A percentile compares a stretch with the other conserved stretches of the same genome.
Conservation (phyloP, 2,329 filamentous ascomycete species). For the Blumeriella jaapii region DNA sequence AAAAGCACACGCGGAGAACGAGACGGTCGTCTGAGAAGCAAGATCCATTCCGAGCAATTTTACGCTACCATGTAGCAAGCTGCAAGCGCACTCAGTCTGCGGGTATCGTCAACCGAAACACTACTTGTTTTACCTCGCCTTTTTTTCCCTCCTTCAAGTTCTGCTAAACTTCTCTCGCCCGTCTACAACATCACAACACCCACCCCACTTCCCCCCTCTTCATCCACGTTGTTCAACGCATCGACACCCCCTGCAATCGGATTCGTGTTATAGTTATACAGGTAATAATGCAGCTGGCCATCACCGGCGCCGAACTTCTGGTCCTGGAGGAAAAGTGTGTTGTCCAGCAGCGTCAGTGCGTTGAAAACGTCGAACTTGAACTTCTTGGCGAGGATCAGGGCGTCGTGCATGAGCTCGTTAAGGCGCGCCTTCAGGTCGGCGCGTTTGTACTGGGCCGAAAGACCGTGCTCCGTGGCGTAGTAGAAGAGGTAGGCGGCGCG, state of each 20-base stretch:
- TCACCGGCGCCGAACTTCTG: conserved; percentile 94
- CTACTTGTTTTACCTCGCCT: too few species aligned
- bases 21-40: too few species aligned
- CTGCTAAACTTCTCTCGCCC: not conserved
- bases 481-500: conserved; percentile 95
- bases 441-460: conserved; percentile 43
- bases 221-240: conserved; percentile 64
- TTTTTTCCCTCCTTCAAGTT: not conserved
- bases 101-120: too few species aligned
- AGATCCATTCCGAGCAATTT: too few species aligned
- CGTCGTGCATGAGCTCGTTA: conserved; percentile 71
- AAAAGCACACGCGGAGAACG: too few species aligned
- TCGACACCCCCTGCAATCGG: conserved; percentile 81
- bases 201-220: conserved; percentile 64
- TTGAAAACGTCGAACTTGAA: conserved; percentile 89
- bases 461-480: conserved; percentile 76
- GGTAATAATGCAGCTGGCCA: conserved; percentile 89
- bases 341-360: conserved; percentile 85
- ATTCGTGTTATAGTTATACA: conserved; percentile 91
- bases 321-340: conserved; percentile 82
- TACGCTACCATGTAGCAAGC: too few species aligned
- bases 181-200: conserved; percentile 70
- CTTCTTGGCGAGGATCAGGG: conserved; percentile 76
- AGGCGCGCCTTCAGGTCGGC: conserved; percentile 63
- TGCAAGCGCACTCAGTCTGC: too few species aligned